Evolutionary conservation across 2,329 filamentous ascomycete genomes (phyloP).

Genomic region (Phoma herbarum): DNA sequence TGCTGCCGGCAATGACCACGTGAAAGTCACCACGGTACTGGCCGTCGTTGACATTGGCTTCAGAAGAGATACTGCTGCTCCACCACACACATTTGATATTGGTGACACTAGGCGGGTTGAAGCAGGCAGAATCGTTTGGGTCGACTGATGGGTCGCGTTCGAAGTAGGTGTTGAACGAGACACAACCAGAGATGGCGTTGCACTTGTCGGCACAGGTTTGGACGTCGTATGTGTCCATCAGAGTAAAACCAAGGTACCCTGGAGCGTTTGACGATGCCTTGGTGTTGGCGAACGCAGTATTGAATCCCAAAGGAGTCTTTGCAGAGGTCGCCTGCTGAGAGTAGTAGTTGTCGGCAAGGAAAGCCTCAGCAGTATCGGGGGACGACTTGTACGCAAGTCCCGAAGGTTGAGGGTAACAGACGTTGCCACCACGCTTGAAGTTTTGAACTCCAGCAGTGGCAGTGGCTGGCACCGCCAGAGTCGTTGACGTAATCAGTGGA

Average conservation of each 20-base stretch:
- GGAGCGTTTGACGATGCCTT: slow-evolving; percentile 6
- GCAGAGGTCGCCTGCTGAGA: slow-evolving; percentile 1
- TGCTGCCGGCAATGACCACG: slow-evolving; percentile 28
- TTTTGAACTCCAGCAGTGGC: slow-evolving; percentile 1
- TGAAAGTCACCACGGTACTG: slow-evolving; percentile 33
- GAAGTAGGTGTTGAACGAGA: slow-evolving; percentile 33
- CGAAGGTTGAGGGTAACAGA: slow-evolving; percentile 5
- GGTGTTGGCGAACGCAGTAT: slow-evolving; percentile 2
- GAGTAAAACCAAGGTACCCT: slow-evolving; percentile 1
- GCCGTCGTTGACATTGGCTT: slow-evolving; percentile 37
- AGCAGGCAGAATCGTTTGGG: slow-evolving; percentile 22
- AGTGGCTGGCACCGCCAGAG: background rate
- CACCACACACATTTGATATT: slow-evolving; percentile 44
- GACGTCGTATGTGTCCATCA: slow-evolving; percentile 5
- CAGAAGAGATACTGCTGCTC: slow-evolving; percentile 26
- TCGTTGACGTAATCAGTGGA: slow-evolving; percentile 7
- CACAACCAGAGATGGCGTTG: slow-evolving; percentile 13
- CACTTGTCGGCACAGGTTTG: slow-evolving; percentile 20
- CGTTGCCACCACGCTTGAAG: background rate
- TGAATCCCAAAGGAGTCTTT: background rate
- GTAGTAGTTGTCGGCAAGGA: slow-evolving; percentile 3
- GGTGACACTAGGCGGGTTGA: slow-evolving; percentile 28
- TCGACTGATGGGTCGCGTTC: slow-evolving; percentile 27
- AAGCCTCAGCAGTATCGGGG: background rate
- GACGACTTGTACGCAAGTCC: slow-evolving; percentile 2